Evolutionary conservation across 192 early-diverging fungal species (phyloP), one percentile per base, ranked within the genome.

Genomic region (Backusella luteola): DNA sequence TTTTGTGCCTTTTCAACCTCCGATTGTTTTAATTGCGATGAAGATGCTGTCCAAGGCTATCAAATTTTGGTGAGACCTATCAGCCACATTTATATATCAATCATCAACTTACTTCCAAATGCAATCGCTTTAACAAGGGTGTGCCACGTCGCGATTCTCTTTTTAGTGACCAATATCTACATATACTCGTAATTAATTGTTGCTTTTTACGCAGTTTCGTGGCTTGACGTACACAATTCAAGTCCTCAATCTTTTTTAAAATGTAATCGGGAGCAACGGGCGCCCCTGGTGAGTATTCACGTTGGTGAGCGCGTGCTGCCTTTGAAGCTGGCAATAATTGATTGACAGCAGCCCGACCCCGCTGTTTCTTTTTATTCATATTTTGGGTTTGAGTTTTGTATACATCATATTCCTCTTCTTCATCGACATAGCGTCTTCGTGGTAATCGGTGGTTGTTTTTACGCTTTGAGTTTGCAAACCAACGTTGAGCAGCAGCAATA

Each of bases 141-240:
- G 97, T 96, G 0, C 98, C 98, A 32, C 95, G 89, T 23, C 97
- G 81, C n/a, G 90, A 81, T 78, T 93, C 91, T 35, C 97, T 89
- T 80, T 99, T 99, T 11, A 99, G 86, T 2, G 96, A 90, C 98
- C 98, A 99, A 84, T 97, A 99, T 79, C 91, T 89, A 73, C 93
- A 93, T 36, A 97, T 89, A 23, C 79, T 83, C 29, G 87, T 82
- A n/a, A 95, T 73, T 34, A 95, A 86, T 12, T 89, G 84, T 6
- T 81, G 77, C 41, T 85, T 87, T 49, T 89, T 87, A 3, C 78
- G 79, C 38, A 85, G 34, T 67, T 81, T 70, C 21, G 66, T 73
- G 15, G 67, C 69, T 7, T 44, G 39, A 14, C 71, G 72, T 11
- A 80, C 67, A 14, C 72, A 38, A 38, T 80, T 81, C 39, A 84